Percentiles rank a stretch among this genome's conserved stretches.
Evolutionary conservation across 495 filamentous ascomycete species (phyloP).

Genomic region (Podospora comata): DNA sequence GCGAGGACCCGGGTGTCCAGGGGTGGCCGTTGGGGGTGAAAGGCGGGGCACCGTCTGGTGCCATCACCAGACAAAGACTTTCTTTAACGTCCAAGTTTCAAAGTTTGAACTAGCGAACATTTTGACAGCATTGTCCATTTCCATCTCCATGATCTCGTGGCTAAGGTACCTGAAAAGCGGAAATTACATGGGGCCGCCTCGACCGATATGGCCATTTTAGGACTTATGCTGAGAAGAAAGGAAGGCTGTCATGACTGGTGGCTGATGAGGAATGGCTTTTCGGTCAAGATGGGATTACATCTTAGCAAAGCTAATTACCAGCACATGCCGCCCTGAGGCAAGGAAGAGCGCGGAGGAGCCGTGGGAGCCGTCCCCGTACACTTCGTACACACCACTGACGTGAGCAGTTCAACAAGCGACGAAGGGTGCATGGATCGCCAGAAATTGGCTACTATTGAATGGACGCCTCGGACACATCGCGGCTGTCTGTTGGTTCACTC

Average conservation of each 20-base stretch:
- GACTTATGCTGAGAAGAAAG: not conserved
- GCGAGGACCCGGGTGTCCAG: constrained; percentile 8
- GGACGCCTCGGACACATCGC: not conserved
- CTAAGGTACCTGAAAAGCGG: not conserved
- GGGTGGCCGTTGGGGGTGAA: constrained; percentile 6
- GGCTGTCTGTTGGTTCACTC: not conserved
- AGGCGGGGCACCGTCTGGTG: constrained; percentile 12
- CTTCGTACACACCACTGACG: not conserved
- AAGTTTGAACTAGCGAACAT: not conserved
- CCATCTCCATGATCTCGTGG: too few relatives aligned
- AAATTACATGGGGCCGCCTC: not conserved
- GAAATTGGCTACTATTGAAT: not conserved
- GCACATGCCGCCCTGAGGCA: not conserved
- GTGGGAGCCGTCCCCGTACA: not conserved
- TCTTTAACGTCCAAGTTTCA: not conserved
- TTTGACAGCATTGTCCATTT: not conserved
- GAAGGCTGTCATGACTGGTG: not conserved
- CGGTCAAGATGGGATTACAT: not conserved
- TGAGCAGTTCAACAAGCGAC: not conserved
- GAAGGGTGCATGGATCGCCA: too few relatives aligned
- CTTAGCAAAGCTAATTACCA: not conserved
- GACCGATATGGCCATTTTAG: not conserved
- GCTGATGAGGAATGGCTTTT: not conserved
- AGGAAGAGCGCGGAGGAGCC: not conserved
- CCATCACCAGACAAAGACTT: constrained; percentile 4